These are phyloP conservation scores for Pleurotus cornucopiae DNA, from an alignment of 768 basidiomycete genomes.

Conservation along the genomic window DNA sequence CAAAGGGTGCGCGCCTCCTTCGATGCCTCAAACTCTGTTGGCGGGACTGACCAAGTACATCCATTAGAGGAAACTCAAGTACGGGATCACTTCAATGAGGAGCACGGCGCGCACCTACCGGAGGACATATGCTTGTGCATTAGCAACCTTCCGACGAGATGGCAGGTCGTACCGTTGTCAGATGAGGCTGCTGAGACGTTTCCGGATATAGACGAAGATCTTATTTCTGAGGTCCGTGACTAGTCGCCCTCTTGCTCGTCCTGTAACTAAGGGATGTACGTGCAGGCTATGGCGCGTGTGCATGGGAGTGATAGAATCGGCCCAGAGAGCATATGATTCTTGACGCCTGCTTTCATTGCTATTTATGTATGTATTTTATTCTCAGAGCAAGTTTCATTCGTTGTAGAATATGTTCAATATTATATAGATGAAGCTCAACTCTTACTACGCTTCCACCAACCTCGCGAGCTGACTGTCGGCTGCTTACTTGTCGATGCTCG, in stretches of 20 bases:
- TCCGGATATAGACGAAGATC: constrained; percentile 58
- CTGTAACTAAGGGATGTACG: neutral
- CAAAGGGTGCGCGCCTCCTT: constrained; percentile 46
- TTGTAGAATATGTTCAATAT: too few relatives aligned
- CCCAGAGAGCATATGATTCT: constrained; percentile 15
- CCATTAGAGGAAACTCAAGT: constrained; percentile 60
- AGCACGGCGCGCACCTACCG: constrained; percentile 71
- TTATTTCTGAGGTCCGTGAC: constrained; percentile 46
- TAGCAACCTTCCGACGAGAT: constrained; percentile 68
- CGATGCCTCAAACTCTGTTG: neutral
- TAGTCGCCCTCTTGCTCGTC: neutral
- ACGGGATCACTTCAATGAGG: constrained; percentile 66
- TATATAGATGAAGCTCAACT: too few relatives aligned
- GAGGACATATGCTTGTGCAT: constrained; percentile 79
- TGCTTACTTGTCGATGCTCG: constrained; percentile 12
- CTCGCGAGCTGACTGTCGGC: neutral
- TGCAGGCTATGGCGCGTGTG: neutral
- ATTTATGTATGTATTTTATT: too few relatives aligned
- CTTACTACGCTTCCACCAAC: neutral
- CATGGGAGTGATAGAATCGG: constrained; percentile 10
- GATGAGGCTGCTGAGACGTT: constrained; percentile 54
- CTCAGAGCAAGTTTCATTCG: too few relatives aligned
- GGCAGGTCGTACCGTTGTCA: constrained; percentile 59
- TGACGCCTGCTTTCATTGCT: too few relatives aligned
- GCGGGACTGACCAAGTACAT: too few relatives aligned